Evolutionary conservation across 331 rosid genomes (phyloP).

Genomic region (Arachis monticola): DNA sequence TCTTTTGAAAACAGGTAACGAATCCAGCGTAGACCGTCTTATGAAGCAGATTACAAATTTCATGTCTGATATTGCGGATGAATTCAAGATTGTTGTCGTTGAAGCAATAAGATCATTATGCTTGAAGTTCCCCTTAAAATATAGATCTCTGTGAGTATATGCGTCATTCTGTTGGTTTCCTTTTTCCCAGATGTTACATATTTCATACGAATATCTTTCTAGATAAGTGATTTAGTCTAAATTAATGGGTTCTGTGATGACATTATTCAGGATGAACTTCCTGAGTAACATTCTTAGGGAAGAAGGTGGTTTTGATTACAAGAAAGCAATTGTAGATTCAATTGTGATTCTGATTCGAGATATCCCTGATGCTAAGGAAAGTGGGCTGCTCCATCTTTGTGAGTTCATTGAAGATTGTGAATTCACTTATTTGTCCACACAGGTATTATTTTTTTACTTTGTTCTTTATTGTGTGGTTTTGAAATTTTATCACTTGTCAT

Average conservation of each 20-base stretch:
- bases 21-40: conserved; percentile 95
- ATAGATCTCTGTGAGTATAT: conserved; percentile 72
- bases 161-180: conserved; percentile 24
- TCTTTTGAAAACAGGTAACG: conserved; percentile 98
- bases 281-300: conserved; percentile 95
- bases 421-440: conserved; percentile 96
- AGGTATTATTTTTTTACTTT: conserved; percentile 58
- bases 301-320: conserved; percentile 99
- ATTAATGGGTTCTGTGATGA: conserved; percentile 25
- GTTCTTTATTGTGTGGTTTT: conserved; percentile 26
- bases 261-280: conserved; percentile 89
- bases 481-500: conserved; percentile 16
- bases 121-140: conserved; percentile 92
- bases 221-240: conserved; percentile 17
- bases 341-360: conserved; percentile 96
- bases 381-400: conserved; percentile 97
- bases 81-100: conserved; percentile 97
- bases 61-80: conserved; percentile 99
- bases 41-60: conserved; percentile 98
- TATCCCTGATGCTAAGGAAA: conserved; percentile 95
- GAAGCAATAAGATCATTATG: conserved; percentile 98
- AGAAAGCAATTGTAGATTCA: conserved; percentile 97
- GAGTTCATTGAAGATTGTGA: conserved; percentile 99
- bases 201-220: neutral
- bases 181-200: conserved; percentile 17